Evolutionary conservation across 352 stramenopile genomes (phyloP).

Genomic region (Phytophthora crassamura): DNA sequence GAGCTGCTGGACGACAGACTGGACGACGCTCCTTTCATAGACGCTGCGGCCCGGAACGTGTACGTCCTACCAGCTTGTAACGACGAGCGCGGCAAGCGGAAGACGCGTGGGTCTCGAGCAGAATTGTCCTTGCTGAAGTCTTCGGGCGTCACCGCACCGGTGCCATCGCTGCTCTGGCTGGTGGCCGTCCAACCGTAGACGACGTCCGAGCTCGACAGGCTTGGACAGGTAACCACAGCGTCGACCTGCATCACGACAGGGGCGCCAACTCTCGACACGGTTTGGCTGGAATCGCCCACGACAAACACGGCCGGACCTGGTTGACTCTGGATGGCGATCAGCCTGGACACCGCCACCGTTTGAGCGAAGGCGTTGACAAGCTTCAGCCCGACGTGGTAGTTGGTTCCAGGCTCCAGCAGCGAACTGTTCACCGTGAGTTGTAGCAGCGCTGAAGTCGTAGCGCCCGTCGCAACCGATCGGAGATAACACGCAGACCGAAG

Average conservation of each 20-base stretch:
- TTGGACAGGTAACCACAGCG: conserved; percentile 52
- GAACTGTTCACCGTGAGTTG: conserved; percentile 56
- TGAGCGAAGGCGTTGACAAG: conserved; percentile 72
- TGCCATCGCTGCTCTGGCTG: conserved; percentile 16
- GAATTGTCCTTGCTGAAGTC: conserved; percentile 58
- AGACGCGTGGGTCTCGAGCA: conserved; percentile 69
- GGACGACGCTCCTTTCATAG: conserved; percentile 31
- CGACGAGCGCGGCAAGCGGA: conserved; percentile 46
- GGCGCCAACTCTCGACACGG: conserved; percentile 44
- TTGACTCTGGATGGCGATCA: conserved; percentile 43
- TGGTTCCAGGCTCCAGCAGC: conserved; percentile 39
- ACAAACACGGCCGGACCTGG: conserved; percentile 59
- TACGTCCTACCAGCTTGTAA: conserved; percentile 56
- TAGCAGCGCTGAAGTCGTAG: conserved; percentile 27
- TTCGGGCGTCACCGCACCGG: conserved; percentile 18
- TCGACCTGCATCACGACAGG: conserved; percentile 55
- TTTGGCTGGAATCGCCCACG: conserved; percentile 46
- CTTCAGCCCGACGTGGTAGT: conserved; percentile 57
- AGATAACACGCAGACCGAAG: conserved; percentile 63
- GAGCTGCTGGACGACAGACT: conserved; percentile 41
- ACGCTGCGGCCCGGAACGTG: conserved; percentile 63
- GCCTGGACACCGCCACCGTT: conserved; percentile 27
- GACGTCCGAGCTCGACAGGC: conserved; percentile 41
- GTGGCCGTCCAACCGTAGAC: conserved; percentile 59
- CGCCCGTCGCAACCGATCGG: conserved; percentile 37